phyloP scores from a whole-genome alignment of 768 basidiomycete species.

The Omphalotus guepiniiformis region DNA sequence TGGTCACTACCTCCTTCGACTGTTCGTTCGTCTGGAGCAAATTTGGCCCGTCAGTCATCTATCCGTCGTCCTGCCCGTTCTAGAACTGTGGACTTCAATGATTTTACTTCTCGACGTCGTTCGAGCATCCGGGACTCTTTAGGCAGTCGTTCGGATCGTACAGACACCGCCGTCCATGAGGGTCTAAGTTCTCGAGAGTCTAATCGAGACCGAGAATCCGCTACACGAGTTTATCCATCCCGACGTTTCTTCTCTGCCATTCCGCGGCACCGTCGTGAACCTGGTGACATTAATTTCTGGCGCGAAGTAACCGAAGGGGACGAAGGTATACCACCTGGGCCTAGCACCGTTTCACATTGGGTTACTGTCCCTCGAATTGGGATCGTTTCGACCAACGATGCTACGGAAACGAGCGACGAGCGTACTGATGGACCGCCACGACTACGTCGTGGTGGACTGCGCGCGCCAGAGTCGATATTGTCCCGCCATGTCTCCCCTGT shows the following conservation, averaged over 20 bases:
- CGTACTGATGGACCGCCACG: constrained; percentile 40
- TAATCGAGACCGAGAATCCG: background rate
- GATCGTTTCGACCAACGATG: constrained; percentile 13
- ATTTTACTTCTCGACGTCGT: constrained; percentile 65
- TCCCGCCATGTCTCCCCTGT: constrained; percentile 42
- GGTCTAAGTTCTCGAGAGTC: constrained; percentile 9
- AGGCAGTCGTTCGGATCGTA: constrained; percentile 24
- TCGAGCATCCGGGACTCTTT: constrained; percentile 39
- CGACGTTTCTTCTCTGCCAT: constrained; percentile 53
- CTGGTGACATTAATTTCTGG: constrained; percentile 19
- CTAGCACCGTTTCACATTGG: background rate
- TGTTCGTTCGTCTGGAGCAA: constrained; percentile 18
- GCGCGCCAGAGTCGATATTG: constrained; percentile 58
- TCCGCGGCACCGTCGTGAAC: constrained; percentile 39
- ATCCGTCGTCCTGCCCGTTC: constrained; percentile 54
- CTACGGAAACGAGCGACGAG: constrained; percentile 30
- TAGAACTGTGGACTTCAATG: constrained; percentile 64
- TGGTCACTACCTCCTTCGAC: constrained; percentile 26
- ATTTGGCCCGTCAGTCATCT: constrained; percentile 53
- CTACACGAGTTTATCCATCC: constrained; percentile 19
- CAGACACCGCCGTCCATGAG: constrained; percentile 24
- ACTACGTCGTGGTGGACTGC: constrained; percentile 62
- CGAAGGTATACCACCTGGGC: background rate
- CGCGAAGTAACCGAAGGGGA: constrained; percentile 19
- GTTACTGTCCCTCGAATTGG: constrained; percentile 1